Conservation (phyloP, 345 rosid genomes). For the Arabidopsis arenosa region DNA sequence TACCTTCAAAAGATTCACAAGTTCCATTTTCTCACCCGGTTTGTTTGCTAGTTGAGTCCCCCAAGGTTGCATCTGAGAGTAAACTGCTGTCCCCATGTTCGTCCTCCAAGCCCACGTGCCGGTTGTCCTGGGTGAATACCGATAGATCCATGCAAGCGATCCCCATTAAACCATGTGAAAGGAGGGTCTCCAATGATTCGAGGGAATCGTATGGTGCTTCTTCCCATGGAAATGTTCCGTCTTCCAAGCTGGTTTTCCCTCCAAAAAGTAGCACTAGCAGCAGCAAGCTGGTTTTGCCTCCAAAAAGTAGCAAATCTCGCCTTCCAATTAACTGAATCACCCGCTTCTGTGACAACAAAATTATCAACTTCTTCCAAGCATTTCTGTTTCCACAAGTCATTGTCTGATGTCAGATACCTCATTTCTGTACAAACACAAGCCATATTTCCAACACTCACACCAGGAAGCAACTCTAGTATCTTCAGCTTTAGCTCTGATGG, state of each 20-base stretch:
- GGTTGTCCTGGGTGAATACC: slow-evolving; percentile 38
- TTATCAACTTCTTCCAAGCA: slow-evolving; percentile 51
- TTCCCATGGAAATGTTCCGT: slow-evolving; percentile 15
- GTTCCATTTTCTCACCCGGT: slow-evolving; percentile 3
- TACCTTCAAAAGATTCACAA: neutral
- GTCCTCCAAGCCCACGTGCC: slow-evolving; percentile 20
- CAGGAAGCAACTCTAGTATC: slow-evolving; percentile 69
- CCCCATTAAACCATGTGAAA: slow-evolving; percentile 45
- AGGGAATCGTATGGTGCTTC: neutral
- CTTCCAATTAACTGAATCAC: slow-evolving; percentile 53
- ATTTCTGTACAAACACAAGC: slow-evolving; percentile 58
- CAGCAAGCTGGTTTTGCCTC: slow-evolving; percentile 47
- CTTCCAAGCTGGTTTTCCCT: neutral
- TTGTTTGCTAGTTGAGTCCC: slow-evolving; percentile 29
- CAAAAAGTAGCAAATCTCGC: slow-evolving; percentile 45
- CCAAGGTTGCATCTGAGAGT: slow-evolving; percentile 51
- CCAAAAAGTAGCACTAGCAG: slow-evolving; percentile 17
- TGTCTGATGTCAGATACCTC: slow-evolving; percentile 55
- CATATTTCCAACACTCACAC: slow-evolving; percentile 56
- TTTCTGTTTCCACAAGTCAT: slow-evolving; percentile 71
- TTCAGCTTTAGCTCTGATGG: slow-evolving; percentile 73
- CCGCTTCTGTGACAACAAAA: neutral
- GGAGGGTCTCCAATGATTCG: slow-evolving; percentile 3
- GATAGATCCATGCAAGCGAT: slow-evolving; percentile 40
- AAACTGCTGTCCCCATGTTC: slow-evolving; percentile 17